A percentile compares a stretch with the other conserved stretches of the same genome.
Conservation (phyloP, 169 alveolate genomes). For the Amoebophrya sp. region DNA sequence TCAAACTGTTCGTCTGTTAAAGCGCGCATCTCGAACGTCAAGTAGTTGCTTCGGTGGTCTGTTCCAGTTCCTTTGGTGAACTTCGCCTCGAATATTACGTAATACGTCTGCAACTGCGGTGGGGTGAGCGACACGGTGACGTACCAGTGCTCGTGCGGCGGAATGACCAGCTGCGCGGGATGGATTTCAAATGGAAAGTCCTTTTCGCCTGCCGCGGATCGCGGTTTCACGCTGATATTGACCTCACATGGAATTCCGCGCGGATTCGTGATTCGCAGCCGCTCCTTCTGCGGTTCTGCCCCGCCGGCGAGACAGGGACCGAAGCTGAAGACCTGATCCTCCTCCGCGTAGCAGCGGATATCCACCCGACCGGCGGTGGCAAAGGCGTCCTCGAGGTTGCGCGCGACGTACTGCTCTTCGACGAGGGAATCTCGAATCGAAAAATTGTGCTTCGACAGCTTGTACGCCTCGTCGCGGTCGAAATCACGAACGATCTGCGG, state of each 20-base stretch:
- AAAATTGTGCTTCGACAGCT: neutral
- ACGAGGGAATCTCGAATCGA: constrained; percentile 38
- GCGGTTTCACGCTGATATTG: constrained; percentile 65
- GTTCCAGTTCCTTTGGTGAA: constrained; percentile 82
- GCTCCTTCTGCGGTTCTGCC: constrained; percentile 67
- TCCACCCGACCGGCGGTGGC: constrained; percentile 49
- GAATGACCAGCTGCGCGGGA: constrained; percentile 69
- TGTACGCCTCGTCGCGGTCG: neutral
- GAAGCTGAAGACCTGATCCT: constrained; percentile 80
- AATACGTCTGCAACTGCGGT: constrained; percentile 71
- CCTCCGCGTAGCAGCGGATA: constrained; percentile 71
- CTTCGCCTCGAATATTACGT: constrained; percentile 76
- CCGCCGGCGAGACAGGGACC: constrained; percentile 81
- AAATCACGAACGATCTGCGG: neutral
- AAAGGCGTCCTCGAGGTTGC: constrained; percentile 61
- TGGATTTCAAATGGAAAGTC: constrained; percentile 74
- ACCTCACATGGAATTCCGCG: constrained; percentile 66
- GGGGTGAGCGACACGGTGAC: constrained; percentile 81
- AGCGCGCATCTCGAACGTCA: constrained; percentile 74
- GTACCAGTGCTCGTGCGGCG: constrained; percentile 82
- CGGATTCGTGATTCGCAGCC: constrained; percentile 73
- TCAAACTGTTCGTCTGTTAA: constrained; percentile 61
- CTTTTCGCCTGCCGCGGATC: constrained; percentile 65
- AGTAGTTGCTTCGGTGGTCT: constrained; percentile 67
- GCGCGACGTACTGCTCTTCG: constrained; percentile 83